Percentiles rank a stretch among this genome's conserved stretches.
phyloP scores from a whole-genome alignment of 106 monocot genomes.

The Phalaenopsis equestris region DNA sequence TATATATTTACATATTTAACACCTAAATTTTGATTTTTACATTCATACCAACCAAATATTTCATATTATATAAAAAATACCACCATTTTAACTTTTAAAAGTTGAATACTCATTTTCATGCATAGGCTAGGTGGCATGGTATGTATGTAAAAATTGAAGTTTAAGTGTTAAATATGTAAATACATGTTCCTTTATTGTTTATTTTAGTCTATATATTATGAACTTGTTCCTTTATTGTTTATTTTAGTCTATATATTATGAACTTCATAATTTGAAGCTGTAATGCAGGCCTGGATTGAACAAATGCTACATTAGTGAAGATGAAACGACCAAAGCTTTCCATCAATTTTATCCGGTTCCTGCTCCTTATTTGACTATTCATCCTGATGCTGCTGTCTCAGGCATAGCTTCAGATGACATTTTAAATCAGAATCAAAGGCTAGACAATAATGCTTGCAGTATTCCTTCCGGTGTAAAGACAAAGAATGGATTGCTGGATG shows the following conservation, averaged over 20 bases:
- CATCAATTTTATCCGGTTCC: slow-evolving; percentile 40
- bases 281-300: slow-evolving; percentile 57
- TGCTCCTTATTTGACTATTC: slow-evolving; percentile 17
- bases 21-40: too few relatives aligned
- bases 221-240: background rate
- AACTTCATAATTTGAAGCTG: background rate
- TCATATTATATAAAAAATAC: too few relatives aligned
- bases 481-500: slow-evolving; percentile 28
- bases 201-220: background rate
- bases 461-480: slow-evolving; percentile 27
- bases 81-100: too few relatives aligned
- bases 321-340: slow-evolving; percentile 61
- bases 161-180: too few relatives aligned
- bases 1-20: too few relatives aligned
- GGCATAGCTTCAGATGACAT: background rate
- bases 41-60: too few relatives aligned
- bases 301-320: slow-evolving; percentile 59
- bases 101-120: too few relatives aligned
- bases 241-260: background rate
- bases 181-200: background rate
- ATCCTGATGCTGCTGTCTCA: slow-evolving; percentile 26
- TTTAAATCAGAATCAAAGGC: slow-evolving; percentile 9
- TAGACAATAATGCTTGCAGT: slow-evolving; percentile 10
- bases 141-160: too few relatives aligned
- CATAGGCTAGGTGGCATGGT: too few relatives aligned